phyloP scores from a whole-genome alignment of 2,329 filamentous ascomycete genomes.

The Teratosphaeria destructans region DNA sequence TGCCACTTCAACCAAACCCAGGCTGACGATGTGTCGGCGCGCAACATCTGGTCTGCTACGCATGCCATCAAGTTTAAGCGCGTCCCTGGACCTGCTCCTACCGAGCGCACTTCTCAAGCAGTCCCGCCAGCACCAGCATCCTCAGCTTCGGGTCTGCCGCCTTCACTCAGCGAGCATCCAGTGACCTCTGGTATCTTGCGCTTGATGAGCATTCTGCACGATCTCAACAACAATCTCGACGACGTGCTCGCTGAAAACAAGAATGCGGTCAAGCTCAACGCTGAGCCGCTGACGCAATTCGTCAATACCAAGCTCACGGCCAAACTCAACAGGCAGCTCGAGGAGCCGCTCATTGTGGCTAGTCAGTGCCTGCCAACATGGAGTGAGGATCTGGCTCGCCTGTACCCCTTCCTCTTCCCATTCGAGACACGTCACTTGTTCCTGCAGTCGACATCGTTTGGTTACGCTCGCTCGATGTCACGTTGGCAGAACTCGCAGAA shows the following conservation, averaged over 20 bases:
- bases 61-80: slow-evolving; percentile 89
- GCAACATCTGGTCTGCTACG: slow-evolving; percentile 75
- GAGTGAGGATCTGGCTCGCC: slow-evolving; percentile 86
- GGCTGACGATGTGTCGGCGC: slow-evolving; percentile 54
- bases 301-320: slow-evolving; percentile 98
- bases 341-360: slow-evolving; percentile 92
- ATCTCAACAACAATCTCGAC: slow-evolving; percentile 85
- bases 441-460: slow-evolving; percentile 94
- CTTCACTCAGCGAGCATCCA: slow-evolving; percentile 72
- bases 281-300: slow-evolving; percentile 82
- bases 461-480: slow-evolving; percentile 93
- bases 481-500: slow-evolving; percentile 91
- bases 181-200: slow-evolving; percentile 79
- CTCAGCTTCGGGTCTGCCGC: slow-evolving; percentile 55
- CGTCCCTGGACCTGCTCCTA: slow-evolving; percentile 69
- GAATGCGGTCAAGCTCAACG: slow-evolving; percentile 52
- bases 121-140: slow-evolving; percentile 41
- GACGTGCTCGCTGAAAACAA: slow-evolving; percentile 77
- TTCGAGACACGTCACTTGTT: slow-evolving; percentile 97
- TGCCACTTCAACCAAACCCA: slow-evolving; percentile 62
- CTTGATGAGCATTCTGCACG: slow-evolving; percentile 80
- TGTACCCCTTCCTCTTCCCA: slow-evolving; percentile 94
- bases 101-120: slow-evolving; percentile 49
- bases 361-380: slow-evolving; percentile 92
- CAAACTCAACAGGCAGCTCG: slow-evolving; percentile 90